Conservation (phyloP, 805 yeast species). For the Danielia oregonensis region DNA sequence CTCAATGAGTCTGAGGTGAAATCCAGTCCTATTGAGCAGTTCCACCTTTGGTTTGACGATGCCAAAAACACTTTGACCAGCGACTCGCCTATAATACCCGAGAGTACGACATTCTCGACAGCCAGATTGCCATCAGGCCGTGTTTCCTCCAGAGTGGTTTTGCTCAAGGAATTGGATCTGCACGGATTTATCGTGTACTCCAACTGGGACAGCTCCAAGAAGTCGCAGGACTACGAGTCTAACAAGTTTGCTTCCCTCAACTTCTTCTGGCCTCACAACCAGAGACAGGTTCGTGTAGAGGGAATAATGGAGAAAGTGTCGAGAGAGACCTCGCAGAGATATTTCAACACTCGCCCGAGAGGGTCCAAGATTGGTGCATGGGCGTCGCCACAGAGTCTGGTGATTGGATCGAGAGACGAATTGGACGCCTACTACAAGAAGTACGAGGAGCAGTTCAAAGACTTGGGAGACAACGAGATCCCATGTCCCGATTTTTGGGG, state of each 20-base stretch:
- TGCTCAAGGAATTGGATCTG: slow-evolving; percentile 85
- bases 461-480: slow-evolving; percentile 52
- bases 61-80: slow-evolving; percentile 57
- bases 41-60: slow-evolving; percentile 79
- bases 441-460: slow-evolving; percentile 56
- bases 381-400: slow-evolving; percentile 86
- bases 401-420: slow-evolving; percentile 54
- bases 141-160: slow-evolving; percentile 77
- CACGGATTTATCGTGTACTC: slow-evolving; percentile 85
- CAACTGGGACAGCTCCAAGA: slow-evolving; percentile 87
- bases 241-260: slow-evolving; percentile 81
- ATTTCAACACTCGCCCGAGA: slow-evolving; percentile 84
- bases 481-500: slow-evolving; percentile 98
- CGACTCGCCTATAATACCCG: slow-evolving; percentile 55
- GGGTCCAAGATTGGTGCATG: slow-evolving; percentile 95
- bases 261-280: slow-evolving; percentile 88
- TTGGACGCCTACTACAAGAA: slow-evolving; percentile 51
- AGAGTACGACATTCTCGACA: slow-evolving; percentile 82
- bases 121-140: slow-evolving; percentile 88
- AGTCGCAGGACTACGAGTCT: slow-evolving; percentile 62
- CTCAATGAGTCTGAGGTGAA: slow-evolving; percentile 52
- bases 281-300: slow-evolving; percentile 91
- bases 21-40: slow-evolving; percentile 68
- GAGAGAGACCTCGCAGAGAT: slow-evolving; percentile 69
- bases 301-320: slow-evolving; percentile 74